Evolutionary conservation across 768 basidiomycete species (phyloP).

Genomic region (Lanmaoa pseudosensibilis): DNA sequence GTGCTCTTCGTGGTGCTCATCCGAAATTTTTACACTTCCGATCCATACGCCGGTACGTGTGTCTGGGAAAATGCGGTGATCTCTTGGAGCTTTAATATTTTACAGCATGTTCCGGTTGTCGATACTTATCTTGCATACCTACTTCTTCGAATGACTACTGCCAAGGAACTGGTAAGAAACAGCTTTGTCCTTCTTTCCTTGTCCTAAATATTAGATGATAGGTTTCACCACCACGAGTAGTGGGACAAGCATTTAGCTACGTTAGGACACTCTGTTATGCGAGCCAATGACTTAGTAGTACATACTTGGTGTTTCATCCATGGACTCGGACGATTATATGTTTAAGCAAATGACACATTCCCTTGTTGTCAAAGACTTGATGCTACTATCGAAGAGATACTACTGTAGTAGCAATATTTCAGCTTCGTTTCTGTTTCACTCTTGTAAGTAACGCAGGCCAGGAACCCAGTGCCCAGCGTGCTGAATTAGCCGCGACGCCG

Average conservation of each 20-base stretch:
- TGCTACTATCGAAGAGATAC: neutral
- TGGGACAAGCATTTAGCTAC: conserved; percentile 29
- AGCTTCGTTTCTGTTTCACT: neutral
- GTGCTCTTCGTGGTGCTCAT: conserved; percentile 80
- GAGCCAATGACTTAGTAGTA: no score
- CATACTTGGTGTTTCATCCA: neutral
- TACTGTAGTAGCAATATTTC: neutral
- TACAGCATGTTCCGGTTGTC: conserved; percentile 81
- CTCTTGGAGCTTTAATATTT: neutral
- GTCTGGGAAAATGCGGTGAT: neutral
- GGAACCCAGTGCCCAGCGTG: neutral
- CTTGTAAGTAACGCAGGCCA: no score
- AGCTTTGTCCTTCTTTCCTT: neutral
- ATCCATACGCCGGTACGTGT: conserved; percentile 76
- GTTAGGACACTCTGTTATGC: neutral
- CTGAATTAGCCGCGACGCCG: neutral
- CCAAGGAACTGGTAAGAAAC: conserved; percentile 41
- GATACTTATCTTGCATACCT: conserved; percentile 89
- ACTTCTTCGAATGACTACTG: conserved; percentile 70
- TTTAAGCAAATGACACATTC: neutral
- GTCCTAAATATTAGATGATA: conserved; percentile 10
- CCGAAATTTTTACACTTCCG: conserved; percentile 86
- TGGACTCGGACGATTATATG: conserved; percentile 11
- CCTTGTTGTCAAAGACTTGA: neutral
- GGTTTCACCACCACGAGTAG: conserved; percentile 33